Evolutionary conservation across 208 protist species (phyloP), one percentile per base, ranked within the genome.

Genomic region (Trypanosoma platydactyli): DNA sequence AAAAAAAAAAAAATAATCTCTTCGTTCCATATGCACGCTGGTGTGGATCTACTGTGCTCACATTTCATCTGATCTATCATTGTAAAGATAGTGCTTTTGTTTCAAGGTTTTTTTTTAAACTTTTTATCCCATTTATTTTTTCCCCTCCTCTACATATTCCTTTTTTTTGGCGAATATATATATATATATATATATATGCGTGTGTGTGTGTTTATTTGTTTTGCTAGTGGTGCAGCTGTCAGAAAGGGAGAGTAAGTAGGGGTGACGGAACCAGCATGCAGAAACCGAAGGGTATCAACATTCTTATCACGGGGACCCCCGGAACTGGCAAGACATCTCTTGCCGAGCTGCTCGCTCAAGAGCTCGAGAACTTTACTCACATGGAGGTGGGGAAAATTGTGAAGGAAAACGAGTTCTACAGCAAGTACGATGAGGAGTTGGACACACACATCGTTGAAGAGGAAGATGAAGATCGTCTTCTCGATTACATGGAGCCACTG

Each of bases 271-370:
- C 12, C 0, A 62, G 4, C 16, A 90, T 92, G 86, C 77, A 86
- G 54, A 64, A 79, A 22, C 89, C 89, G 24, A 83, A 82, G 24
- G 83, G 83, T 45, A 79, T 92, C 22, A 97, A 97, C 55, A 94
- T 97, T 59, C 86, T 97, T 59, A 84, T 97, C 56, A 98, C 95
- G 15, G 98, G 98, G 22, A 99, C 98, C 15, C 98, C 98, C 2
- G 97, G 97, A 15, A 98, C 95, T 5, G 98, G 98, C 46, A 99
- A 99, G 77, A 98, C 95, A 0, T 97, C 97, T 27, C 66, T 98
- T 20, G 78, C 82, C 6, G 79, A 95, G 60, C 59, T 88, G 41
- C 45, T 99, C 0, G 82, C 77, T 5, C 55, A 83, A n/a, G 78
- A 81, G 56, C 76, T 95, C 22, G 77, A 80, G 24, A 74, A 53